Evolutionary conservation across 331 rosid species (phyloP).

Genomic region (Dryas integrifolia): DNA sequence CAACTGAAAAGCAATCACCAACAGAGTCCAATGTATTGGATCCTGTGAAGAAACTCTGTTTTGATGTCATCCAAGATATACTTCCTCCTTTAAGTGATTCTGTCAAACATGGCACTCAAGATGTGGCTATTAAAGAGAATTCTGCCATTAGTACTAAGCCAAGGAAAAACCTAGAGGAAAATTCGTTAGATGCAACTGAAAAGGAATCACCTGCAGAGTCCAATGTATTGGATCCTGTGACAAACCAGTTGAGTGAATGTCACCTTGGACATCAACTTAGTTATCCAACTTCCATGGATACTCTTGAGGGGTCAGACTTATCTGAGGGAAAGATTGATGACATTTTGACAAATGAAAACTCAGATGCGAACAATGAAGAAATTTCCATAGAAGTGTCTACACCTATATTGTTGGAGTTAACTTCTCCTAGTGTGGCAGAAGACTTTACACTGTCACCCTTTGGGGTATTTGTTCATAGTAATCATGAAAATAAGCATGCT

Average conservation of each 20-base stretch:
- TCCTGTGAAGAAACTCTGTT: conserved; percentile 56
- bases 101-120: conserved; percentile 36
- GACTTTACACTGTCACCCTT: conserved; percentile 23
- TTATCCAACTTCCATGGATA: conserved; percentile 25
- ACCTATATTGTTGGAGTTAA: conserved; percentile 21
- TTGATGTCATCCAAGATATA: conserved; percentile 61
- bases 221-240: conserved; percentile 27
- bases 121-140: conserved; percentile 28
- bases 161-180: conserved; percentile 31
- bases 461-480: conserved; percentile 20
- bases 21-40: conserved; percentile 30
- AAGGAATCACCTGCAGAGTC: conserved; percentile 33
- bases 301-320: conserved; percentile 19
- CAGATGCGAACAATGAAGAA: conserved; percentile 27
- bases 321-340: conserved; percentile 28
- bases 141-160: conserved; percentile 16
- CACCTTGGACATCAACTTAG: conserved; percentile 7
- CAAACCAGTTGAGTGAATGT: conserved; percentile 26
- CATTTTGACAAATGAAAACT: conserved; percentile 29
- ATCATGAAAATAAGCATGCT: conserved; percentile 16
- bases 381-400: conserved; percentile 11
- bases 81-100: conserved; percentile 39
- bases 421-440: conserved; percentile 31
- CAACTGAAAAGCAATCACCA: conserved; percentile 24
- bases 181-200: conserved; percentile 20